Conservation (phyloP, 768 basidiomycete species). For the Amanita thiersii region DNA sequence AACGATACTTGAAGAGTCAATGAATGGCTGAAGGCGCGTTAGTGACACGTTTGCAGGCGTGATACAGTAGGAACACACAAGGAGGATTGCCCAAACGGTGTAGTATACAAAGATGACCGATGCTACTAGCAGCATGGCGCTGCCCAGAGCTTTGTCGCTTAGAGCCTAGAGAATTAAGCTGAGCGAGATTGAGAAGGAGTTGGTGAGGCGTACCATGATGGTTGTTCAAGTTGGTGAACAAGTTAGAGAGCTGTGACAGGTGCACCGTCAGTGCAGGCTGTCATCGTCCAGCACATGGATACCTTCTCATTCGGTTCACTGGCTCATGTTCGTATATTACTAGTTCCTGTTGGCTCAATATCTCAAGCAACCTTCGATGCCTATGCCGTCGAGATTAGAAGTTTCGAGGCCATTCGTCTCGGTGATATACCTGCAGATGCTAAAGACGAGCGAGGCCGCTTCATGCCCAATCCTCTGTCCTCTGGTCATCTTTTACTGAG, state of each 20-base stretch:
- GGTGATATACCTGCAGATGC: constrained; percentile 78
- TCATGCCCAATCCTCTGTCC: constrained; percentile 70
- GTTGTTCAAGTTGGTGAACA: neutral
- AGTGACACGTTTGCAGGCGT: constrained; percentile 6
- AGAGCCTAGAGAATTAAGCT: constrained; percentile 41
- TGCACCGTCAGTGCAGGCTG: neutral
- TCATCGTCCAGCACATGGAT: constrained; percentile 50
- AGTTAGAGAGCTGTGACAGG: neutral
- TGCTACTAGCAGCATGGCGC: constrained; percentile 72
- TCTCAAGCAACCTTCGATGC: constrained; percentile 59
- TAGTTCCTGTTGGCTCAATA: constrained; percentile 81
- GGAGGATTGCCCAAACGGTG: constrained; percentile 83
- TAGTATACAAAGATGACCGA: constrained; percentile 81
- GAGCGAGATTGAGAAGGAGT: neutral
- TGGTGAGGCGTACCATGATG: neutral
- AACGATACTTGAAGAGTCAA: constrained; percentile 64
- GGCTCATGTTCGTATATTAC: constrained; percentile 77
- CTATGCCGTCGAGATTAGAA: constrained; percentile 67
- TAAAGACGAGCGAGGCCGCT: constrained; percentile 79
- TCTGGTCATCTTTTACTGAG: constrained; percentile 77
- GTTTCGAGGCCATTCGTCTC: constrained; percentile 65
- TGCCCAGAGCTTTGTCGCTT: constrained; percentile 78
- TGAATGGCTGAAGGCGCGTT: constrained; percentile 56
- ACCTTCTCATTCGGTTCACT: constrained; percentile 70
- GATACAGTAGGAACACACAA: constrained; percentile 41